These are phyloP conservation scores for Metschnikowia henanensis DNA, from an alignment of 805 yeast genomes.

Conservation along the genomic window DNA sequence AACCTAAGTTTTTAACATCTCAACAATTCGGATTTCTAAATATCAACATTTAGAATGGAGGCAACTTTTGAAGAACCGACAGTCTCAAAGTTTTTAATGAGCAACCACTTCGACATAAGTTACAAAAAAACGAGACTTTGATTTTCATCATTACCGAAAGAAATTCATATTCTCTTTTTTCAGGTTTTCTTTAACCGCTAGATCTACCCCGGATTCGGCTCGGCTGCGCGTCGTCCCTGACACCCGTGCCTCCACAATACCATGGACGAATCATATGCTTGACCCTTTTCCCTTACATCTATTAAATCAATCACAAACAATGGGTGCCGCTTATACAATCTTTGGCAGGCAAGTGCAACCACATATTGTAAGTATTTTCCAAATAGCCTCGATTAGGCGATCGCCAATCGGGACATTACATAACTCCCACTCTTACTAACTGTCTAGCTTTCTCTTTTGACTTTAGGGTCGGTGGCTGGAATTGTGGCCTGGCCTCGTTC, in stretches of 20 bases:
- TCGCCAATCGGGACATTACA: too few species aligned
- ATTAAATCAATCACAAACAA: too few species aligned
- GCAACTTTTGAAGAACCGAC: too few species aligned
- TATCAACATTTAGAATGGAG: too few species aligned
- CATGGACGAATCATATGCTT: not conserved
- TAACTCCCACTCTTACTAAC: constrained; percentile 13
- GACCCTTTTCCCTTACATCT: too few species aligned
- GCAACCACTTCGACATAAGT: too few species aligned
- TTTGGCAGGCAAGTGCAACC: constrained; percentile 47
- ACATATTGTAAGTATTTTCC: constrained; percentile 36
- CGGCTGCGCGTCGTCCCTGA: not conserved
- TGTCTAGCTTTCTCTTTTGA: constrained; percentile 40
- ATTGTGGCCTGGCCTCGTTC: constrained; percentile 40
- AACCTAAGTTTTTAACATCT: too few species aligned
- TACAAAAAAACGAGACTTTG: not conserved
- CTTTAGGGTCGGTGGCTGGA: constrained; percentile 41
- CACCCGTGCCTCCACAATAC: not conserved
- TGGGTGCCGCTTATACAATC: constrained; percentile 45
- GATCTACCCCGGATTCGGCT: not conserved
- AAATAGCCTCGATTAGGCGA: not conserved
- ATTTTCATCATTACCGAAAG: too few species aligned
- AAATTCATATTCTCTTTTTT: not conserved
- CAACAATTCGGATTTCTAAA: too few species aligned
- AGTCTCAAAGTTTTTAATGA: too few species aligned
- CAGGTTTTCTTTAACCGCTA: not conserved